These are phyloP conservation scores for Aspergillus nomiae DNA, from an alignment of 2,329 filamentous ascomycete species.

Conservation along the genomic window DNA sequence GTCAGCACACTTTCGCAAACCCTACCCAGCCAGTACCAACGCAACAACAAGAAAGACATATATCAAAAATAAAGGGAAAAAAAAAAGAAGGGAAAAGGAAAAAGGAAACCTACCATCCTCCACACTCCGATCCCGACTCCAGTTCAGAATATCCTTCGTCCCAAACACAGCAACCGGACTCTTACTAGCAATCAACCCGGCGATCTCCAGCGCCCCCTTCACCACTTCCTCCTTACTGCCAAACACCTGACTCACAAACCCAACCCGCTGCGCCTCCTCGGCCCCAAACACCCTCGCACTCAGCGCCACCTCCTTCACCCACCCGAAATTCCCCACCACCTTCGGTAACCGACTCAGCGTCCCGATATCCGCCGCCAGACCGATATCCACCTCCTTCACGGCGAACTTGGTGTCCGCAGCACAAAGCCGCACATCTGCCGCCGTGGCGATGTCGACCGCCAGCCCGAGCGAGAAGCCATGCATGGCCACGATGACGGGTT, in stretches of 20 bases:
- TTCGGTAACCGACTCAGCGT: slow-evolving; percentile 51
- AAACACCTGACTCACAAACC: slow-evolving; percentile 46
- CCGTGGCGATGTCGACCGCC: slow-evolving; percentile 64
- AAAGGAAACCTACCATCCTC: slow-evolving; percentile 64
- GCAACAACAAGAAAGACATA: not conserved
- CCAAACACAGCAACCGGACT: slow-evolving; percentile 85
- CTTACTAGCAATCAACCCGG: slow-evolving; percentile 70
- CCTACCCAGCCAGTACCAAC: not conserved
- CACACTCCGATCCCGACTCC: slow-evolving; percentile 74
- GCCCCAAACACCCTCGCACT: slow-evolving; percentile 47
- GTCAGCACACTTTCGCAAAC: not conserved
- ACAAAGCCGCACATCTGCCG: slow-evolving; percentile 48
- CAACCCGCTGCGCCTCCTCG: slow-evolving; percentile 47
- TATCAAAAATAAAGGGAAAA: not conserved
- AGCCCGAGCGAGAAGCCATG: slow-evolving; percentile 79
- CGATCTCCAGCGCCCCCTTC: slow-evolving; percentile 63
- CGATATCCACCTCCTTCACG: slow-evolving; percentile 55
- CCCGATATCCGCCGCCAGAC: slow-evolving; percentile 52
- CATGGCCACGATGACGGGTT: slow-evolving; percentile 81
- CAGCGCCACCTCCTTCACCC: slow-evolving; percentile 53
- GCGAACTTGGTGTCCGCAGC: slow-evolving; percentile 39
- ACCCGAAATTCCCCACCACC: slow-evolving; percentile 47
- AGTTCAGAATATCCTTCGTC: slow-evolving; percentile 85
- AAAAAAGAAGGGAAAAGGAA: not conserved
- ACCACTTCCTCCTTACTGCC: slow-evolving; percentile 63